Conservation (phyloP, 768 basidiomycete genomes). For the Hericium erinaceus region DNA sequence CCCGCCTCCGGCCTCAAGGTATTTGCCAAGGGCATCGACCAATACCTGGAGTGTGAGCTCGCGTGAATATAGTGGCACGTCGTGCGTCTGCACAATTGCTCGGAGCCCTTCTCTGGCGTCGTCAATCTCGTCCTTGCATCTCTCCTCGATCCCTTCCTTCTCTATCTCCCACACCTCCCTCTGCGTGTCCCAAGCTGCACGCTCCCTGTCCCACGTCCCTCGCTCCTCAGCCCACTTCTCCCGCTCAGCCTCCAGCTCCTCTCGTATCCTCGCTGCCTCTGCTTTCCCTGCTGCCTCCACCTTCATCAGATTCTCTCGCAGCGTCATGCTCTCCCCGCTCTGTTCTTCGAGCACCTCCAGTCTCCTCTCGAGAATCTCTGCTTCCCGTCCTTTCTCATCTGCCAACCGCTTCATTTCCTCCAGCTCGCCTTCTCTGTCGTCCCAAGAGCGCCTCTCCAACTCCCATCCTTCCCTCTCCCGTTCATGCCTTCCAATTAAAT, state of each 20-base stretch:
- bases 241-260: conserved; percentile 29
- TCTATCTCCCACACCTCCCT: conserved; percentile 39
- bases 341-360: conserved; percentile 34
- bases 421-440: conserved; percentile 22
- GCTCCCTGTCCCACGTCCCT: conserved; percentile 34
- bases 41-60: conserved; percentile 18
- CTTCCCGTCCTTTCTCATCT: conserved; percentile 20
- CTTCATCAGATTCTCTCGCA: conserved; percentile 30
- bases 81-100: conserved; percentile 44
- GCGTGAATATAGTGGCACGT: conserved; percentile 38
- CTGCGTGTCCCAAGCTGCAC: conserved; percentile 42
- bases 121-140: conserved; percentile 44
- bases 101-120: conserved; percentile 38
- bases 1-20: conserved; percentile 18
- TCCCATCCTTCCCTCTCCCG: conserved; percentile 35
- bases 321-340: conserved; percentile 31
- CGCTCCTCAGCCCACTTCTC: conserved; percentile 33
- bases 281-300: conserved; percentile 22
- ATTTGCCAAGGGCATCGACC: conserved; percentile 18
- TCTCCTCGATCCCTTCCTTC: conserved; percentile 34
- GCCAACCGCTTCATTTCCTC: conserved; percentile 19
- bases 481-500: conserved; percentile 45
- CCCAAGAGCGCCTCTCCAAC: conserved; percentile 24
- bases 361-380: conserved; percentile 31
- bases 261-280: conserved; percentile 7